Percentiles rank a stretch among this genome's conserved stretches.
Evolutionary conservation across 176 grass and related monocot species (phyloP).

Genomic region (Canna indica): DNA sequence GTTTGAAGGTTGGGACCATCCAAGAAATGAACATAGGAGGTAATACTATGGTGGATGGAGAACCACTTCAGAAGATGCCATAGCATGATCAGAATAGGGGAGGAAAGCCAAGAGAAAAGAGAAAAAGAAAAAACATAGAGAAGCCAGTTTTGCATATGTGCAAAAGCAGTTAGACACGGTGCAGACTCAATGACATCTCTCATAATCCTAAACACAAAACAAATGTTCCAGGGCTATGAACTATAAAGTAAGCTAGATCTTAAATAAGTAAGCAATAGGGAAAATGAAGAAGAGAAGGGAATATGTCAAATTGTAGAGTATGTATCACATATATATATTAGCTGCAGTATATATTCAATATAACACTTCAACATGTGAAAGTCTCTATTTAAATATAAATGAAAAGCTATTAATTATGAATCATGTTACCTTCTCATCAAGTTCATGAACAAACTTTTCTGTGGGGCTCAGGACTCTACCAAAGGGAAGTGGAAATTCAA

Average conservation of each 20-base stretch:
- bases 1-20: no score
- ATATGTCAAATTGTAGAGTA: neutral
- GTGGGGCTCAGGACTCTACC: conserved; percentile 67
- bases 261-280: neutral
- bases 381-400: neutral
- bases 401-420: neutral
- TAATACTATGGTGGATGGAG: no score
- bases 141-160: neutral
- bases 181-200: neutral
- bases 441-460: conserved; percentile 77
- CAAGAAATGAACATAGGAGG: no score
- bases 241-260: neutral
- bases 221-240: neutral
- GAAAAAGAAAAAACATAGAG: neutral
- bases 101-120: no score
- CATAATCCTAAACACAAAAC: neutral
- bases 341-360: neutral
- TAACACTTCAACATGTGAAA: neutral
- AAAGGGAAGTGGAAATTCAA: conserved; percentile 83
- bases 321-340: neutral
- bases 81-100: no score
- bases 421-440: conserved; percentile 67
- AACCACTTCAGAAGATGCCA: no score
- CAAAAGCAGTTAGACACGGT: neutral
- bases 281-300: neutral